A percentile compares a stretch with the other conserved stretches of the same genome.
These are phyloP conservation scores for Naganishia vaughanmartiniae DNA, from an alignment of 768 basidiomycete genomes.

Conservation along the genomic window DNA sequence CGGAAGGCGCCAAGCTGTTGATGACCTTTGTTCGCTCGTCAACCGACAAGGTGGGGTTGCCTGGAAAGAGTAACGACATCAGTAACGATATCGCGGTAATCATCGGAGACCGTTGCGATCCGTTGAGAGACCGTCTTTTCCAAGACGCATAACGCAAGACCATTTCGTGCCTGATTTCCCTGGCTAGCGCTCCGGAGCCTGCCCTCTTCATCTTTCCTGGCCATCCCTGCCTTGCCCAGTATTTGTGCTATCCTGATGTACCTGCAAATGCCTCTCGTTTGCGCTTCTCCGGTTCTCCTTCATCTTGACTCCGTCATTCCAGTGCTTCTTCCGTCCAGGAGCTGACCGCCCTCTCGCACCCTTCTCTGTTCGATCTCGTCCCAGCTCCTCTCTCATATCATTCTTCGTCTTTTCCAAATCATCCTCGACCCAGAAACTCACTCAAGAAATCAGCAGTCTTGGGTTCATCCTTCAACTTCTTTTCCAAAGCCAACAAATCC, in stretches of 20 bases:
- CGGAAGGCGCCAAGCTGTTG: conserved; percentile 60
- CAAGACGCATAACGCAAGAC: no score
- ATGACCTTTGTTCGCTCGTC: conserved; percentile 73
- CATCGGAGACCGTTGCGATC: no score
- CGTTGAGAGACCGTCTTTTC: not conserved
- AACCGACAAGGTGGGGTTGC: conserved; percentile 85
- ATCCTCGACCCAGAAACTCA: conserved; percentile 34
- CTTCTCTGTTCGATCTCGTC: not conserved
- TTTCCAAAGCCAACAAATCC: conserved; percentile 71
- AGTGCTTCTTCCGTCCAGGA: no score
- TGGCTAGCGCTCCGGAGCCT: no score
- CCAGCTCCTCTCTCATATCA: not conserved
- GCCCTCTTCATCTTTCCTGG: no score
- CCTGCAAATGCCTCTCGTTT: no score
- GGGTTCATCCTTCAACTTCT: conserved; percentile 65
- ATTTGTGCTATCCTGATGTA: no score
- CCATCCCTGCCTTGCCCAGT: no score
- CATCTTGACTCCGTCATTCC: no score
- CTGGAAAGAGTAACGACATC: conserved; percentile 33
- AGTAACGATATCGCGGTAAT: not conserved
- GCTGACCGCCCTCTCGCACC: not conserved
- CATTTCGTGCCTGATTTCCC: no score
- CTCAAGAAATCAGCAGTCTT: conserved; percentile 69
- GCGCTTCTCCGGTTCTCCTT: no score
- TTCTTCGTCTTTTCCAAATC: not conserved